Evolutionary conservation across 2,329 filamentous ascomycete species (phyloP).

Genomic region (Apiospora kogelbergensis): DNA sequence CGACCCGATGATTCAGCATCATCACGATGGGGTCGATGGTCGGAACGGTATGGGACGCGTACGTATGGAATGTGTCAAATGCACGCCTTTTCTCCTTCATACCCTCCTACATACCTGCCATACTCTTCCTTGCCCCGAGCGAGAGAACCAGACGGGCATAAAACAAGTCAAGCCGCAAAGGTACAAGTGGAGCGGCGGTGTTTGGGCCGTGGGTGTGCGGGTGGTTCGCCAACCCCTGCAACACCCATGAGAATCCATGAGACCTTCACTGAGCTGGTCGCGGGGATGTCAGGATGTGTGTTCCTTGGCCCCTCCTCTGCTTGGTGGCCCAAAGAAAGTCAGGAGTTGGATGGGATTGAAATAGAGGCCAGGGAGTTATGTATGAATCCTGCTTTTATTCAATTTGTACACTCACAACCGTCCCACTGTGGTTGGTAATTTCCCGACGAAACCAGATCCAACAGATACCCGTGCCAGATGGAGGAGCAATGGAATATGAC

Average conservation of each 20-base stretch:
- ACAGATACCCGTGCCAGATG: conserved; percentile 6
- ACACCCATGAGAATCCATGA: conserved; percentile 5
- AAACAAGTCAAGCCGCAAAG: conserved; percentile 3
- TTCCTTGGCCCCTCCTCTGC: conserved; percentile 1
- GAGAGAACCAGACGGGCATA: neutral
- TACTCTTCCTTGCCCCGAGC: neutral
- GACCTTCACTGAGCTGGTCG: conserved; percentile 1
- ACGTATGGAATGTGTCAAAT: conserved; percentile 3
- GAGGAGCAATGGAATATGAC: neutral
- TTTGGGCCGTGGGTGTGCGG: conserved; percentile 2
- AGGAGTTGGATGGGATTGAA: neutral
- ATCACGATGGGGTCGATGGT: neutral
- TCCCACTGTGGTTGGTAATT: conserved; percentile 6
- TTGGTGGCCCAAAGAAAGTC: neutral
- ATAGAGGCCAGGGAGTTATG: neutral
- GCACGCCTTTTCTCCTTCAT: neutral
- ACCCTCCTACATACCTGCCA: too few relatives aligned
- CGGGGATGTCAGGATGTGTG: too few relatives aligned
- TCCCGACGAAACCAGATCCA: conserved; percentile 6
- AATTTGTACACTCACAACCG: neutral
- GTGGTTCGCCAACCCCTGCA: neutral
- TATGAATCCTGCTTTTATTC: neutral
- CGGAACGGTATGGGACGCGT: neutral
- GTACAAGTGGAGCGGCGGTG: neutral
- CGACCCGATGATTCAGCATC: neutral